Percentiles rank a stretch among this genome's conserved stretches.
phyloP scores from a whole-genome alignment of 768 basidiomycete genomes.

The Gelatoporia subvermispora region DNA sequence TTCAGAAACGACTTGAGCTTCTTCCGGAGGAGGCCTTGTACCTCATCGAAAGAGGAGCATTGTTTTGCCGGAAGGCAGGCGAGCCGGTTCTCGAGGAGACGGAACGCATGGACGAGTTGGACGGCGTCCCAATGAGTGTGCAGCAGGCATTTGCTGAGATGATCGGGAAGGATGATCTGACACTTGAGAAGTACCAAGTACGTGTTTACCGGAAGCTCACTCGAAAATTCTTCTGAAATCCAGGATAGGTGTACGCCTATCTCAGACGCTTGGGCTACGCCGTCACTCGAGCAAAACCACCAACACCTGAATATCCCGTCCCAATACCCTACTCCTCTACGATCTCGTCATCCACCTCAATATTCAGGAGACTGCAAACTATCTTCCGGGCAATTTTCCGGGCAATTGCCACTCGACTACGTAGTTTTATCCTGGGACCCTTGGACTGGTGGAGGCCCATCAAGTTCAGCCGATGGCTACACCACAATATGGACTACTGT shows the following conservation, averaged over 20 bases:
- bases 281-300: constrained; percentile 70
- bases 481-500: constrained; percentile 51
- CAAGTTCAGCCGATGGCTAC: constrained; percentile 41
- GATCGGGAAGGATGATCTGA: constrained; percentile 73
- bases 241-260: constrained; percentile 79
- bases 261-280: constrained; percentile 89
- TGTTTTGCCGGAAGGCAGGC: constrained; percentile 75
- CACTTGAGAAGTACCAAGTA: constrained; percentile 87
- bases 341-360: constrained; percentile 17
- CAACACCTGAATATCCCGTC: constrained; percentile 46
- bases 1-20: constrained; percentile 70
- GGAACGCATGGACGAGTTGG: constrained; percentile 27
- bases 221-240: background rate
- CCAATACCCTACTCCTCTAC: constrained; percentile 33
- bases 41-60: constrained; percentile 82
- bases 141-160: constrained; percentile 87
- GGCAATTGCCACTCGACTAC: constrained; percentile 22
- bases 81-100: constrained; percentile 17
- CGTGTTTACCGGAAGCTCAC: constrained; percentile 7
- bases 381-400: constrained; percentile 9
- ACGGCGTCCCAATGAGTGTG: constrained; percentile 79
- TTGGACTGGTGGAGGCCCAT: constrained; percentile 69
- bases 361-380: constrained; percentile 31
- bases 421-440: constrained; percentile 26
- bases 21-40: constrained; percentile 95